Conservation (phyloP, 1,284 basidiomycete genomes). For the Sphaerobolus stellatus region DNA sequence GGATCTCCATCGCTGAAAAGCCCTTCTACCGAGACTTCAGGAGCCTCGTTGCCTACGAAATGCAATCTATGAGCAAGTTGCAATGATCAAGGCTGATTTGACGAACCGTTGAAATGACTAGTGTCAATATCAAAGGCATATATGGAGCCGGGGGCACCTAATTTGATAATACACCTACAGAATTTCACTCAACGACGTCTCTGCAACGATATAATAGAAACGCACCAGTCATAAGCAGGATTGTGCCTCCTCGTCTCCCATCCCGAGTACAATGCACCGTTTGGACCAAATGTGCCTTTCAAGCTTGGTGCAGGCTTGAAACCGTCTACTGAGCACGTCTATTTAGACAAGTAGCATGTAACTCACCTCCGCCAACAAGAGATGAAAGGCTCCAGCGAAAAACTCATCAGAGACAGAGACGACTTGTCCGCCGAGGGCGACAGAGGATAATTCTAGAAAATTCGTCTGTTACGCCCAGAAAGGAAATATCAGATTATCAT, state of each 20-base stretch:
- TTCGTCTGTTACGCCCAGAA: neutral
- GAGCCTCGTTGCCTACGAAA: constrained; percentile 81
- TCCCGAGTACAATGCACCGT: constrained; percentile 91
- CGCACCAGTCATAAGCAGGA: constrained; percentile 84
- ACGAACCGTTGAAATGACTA: constrained; percentile 84
- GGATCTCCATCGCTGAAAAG: constrained; percentile 49
- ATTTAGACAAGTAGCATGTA: neutral
- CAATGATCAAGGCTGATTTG: neutral
- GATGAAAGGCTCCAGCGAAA: constrained; percentile 84
- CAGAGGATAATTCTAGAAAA: constrained; percentile 81
- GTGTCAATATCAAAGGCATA: constrained; percentile 96
- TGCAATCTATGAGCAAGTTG: neutral
- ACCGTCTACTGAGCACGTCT: neutral
- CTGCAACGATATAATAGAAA: neutral
- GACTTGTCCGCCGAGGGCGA: constrained; percentile 78
- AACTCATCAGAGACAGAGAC: constrained; percentile 90
- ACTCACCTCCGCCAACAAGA: constrained; percentile 79
- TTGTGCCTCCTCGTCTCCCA: constrained; percentile 96
- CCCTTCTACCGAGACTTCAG: constrained; percentile 72
- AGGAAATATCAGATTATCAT: constrained; percentile 14
- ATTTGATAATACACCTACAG: constrained; percentile 82
- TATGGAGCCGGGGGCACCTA: constrained; percentile 79
- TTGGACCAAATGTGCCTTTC: constrained; percentile 94
- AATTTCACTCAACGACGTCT: too few relatives aligned
- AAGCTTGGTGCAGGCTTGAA: constrained; percentile 73